Percentiles rank a stretch among this genome's conserved stretches.
phyloP scores from a whole-genome alignment of 176 grass and related monocot species.

The Bonia amplexicaulis region DNA sequence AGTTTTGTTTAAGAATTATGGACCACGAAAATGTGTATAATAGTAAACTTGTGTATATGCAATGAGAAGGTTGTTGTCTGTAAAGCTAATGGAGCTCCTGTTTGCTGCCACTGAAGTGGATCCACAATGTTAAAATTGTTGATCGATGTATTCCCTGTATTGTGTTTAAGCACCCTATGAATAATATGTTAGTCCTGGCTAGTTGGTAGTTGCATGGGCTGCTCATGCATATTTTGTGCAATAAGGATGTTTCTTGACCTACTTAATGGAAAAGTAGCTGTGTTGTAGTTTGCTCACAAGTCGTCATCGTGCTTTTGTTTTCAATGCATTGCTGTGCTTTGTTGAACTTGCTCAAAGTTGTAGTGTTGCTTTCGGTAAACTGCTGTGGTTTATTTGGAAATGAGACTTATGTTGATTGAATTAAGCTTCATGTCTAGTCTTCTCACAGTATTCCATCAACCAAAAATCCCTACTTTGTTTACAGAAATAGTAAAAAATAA shows the following conservation, averaged over 20 bases:
- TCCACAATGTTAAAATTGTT: background rate
- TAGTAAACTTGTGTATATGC: conserved; percentile 6
- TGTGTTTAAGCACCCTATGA: background rate
- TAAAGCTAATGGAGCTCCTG: background rate
- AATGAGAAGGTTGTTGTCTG: conserved; percentile 15
- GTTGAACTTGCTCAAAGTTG: conserved; percentile 1
- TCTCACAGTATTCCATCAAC: background rate
- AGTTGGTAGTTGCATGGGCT: no score
- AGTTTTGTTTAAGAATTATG: conserved; percentile 11
- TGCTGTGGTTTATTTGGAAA: background rate
- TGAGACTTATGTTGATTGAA: background rate
- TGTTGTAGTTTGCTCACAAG: background rate
- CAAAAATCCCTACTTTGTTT: background rate
- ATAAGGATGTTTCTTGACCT: background rate
- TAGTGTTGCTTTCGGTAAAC: background rate
- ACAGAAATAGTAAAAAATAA: background rate
- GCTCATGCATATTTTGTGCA: background rate
- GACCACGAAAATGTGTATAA: conserved; percentile 14
- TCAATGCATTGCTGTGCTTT: background rate
- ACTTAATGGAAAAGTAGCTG: background rate
- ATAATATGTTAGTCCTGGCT: no score
- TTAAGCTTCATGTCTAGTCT: background rate
- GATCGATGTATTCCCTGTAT: background rate
- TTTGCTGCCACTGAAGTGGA: conserved; percentile 12
- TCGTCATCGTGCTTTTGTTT: background rate